These are phyloP conservation scores for Sparassis latifolia DNA, from an alignment of 1,284 basidiomycete genomes.

Conservation along the genomic window DNA sequence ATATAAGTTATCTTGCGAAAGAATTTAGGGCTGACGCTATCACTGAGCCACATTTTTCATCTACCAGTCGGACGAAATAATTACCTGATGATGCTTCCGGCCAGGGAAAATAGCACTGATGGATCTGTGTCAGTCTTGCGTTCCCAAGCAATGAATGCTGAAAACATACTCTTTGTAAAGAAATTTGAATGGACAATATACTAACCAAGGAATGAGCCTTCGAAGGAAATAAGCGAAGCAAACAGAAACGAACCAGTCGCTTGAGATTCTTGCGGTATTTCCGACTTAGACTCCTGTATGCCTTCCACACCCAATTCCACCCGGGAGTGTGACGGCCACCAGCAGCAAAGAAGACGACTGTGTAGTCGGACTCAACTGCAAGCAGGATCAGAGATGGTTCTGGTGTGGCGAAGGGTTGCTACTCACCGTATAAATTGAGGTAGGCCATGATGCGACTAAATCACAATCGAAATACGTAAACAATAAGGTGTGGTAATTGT, in stretches of 20 bases:
- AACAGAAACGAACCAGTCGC: slow-evolving; percentile 46
- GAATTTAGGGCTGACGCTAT: slow-evolving; percentile 66
- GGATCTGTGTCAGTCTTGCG: slow-evolving; percentile 1
- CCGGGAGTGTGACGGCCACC: slow-evolving; percentile 70
- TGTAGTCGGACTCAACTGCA: slow-evolving; percentile 83
- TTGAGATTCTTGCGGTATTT: slow-evolving; percentile 88
- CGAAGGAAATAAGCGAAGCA: slow-evolving; percentile 1
- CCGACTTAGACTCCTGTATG: slow-evolving; percentile 71
- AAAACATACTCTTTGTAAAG: slow-evolving; percentile 71
- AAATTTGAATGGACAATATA: slow-evolving; percentile 84
- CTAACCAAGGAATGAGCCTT: slow-evolving; percentile 28
- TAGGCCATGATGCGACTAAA: slow-evolving; percentile 66
- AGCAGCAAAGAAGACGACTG: slow-evolving; percentile 79
- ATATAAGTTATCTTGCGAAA: slow-evolving; percentile 74
- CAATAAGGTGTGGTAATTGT: slow-evolving; percentile 2
- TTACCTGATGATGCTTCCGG: slow-evolving; percentile 78
- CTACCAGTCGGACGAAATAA: slow-evolving; percentile 3
- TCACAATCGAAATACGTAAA: background rate
- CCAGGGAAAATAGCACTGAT: slow-evolving; percentile 77
- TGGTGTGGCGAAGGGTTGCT: too few species aligned
- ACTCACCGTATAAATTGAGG: slow-evolving; percentile 70
- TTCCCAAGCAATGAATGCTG: background rate
- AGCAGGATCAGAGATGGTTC: background rate
- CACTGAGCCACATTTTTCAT: background rate
- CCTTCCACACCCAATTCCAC: slow-evolving; percentile 90